A percentile compares a stretch with the other conserved stretches of the same genome.
phyloP scores from a whole-genome alignment of 2,329 filamentous ascomycete species.

The Hymenoscyphus occultus region DNA sequence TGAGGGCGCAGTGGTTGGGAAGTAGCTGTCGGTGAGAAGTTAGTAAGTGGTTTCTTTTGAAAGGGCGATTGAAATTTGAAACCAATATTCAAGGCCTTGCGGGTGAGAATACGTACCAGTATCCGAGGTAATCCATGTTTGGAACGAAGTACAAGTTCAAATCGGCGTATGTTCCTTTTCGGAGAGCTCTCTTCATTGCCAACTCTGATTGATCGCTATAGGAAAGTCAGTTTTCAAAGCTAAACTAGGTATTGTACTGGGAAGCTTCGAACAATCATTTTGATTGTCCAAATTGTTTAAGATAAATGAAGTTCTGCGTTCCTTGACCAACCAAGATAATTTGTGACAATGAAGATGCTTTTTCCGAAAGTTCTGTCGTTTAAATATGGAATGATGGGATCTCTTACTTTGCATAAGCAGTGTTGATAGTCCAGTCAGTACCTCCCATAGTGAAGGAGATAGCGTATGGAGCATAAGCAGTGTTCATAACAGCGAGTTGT shows the following conservation, averaged over 20 bases:
- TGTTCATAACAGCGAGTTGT: conserved; percentile 28
- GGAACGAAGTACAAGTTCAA: conserved; percentile 37
- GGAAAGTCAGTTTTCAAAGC: too few relatives aligned
- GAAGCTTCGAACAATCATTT: too few relatives aligned
- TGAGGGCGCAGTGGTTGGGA: conserved; percentile 3
- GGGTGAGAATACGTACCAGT: not conserved
- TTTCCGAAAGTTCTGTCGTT: too few relatives aligned
- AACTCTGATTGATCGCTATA: conserved; percentile 36
- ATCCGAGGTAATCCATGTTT: not conserved
- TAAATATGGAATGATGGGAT: too few relatives aligned
- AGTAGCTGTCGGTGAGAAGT: not conserved
- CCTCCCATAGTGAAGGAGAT: conserved; percentile 34
- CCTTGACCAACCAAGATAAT: too few relatives aligned
- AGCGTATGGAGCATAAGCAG: conserved; percentile 26
- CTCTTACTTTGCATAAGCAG: conserved; percentile 27
- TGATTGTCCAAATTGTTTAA: too few relatives aligned
- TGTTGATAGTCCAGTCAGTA: conserved; percentile 36
- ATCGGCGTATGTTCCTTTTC: conserved; percentile 38
- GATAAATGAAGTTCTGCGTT: too few relatives aligned
- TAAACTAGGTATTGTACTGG: too few relatives aligned
- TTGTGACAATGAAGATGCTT: too few relatives aligned
- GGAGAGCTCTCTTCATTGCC: conserved; percentile 45
- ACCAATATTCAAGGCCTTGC: not conserved
- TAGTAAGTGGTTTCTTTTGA: not conserved
- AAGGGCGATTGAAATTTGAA: not conserved